Evolutionary conservation across 2,329 filamentous ascomycete species (phyloP), one percentile per base, ranked within the genome.

Genomic region (Aureobasidium sp.): DNA sequence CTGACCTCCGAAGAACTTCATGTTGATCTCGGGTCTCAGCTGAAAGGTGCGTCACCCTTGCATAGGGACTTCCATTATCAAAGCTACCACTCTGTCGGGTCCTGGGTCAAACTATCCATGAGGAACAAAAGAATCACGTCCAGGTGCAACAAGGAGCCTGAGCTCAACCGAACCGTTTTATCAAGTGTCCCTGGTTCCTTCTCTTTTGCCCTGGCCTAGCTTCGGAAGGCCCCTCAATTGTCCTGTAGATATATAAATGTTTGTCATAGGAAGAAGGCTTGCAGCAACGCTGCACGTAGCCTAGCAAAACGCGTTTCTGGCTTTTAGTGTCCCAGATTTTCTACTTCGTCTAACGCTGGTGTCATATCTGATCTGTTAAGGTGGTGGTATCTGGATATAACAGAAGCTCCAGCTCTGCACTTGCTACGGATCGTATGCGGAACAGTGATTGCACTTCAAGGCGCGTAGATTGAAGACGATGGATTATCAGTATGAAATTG

Each of bases 251-350:
- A 31, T 31, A 9, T 9, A 17, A 6, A 9, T 29, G 37, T n/a
- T 39, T 27, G 34, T 27, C 34, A 17, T 15, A 3, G 14, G 17
- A 39, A 25, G 20, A 11, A 20, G 15, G 22, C 27, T 53, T 31
- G 22, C 34, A 41, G 36, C 20, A 53, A 27, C 27, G 39, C 52
- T 56, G n/a, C 42, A 42, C 41, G 29, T n/a, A 36, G 29, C 29
- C 55, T 58, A 20, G 55, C 55, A 58, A 47, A 58, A 58, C 55
- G 42, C 42, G 55, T 58, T 39, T 47, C 55, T 58, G 42, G 11
- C 20, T 47, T 47, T 58, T 58, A 58, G 55, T 58, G 55, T 58
- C 41, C 55, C 55, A 39, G 39, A 47, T 47, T 58, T 48, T 44
- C 41, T 31, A 55, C 17, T n/a, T 45, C 14, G 39, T 45, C 39